Conservation (phyloP, 2,329 filamentous ascomycete genomes). For the Delphinella strobiligena region DNA sequence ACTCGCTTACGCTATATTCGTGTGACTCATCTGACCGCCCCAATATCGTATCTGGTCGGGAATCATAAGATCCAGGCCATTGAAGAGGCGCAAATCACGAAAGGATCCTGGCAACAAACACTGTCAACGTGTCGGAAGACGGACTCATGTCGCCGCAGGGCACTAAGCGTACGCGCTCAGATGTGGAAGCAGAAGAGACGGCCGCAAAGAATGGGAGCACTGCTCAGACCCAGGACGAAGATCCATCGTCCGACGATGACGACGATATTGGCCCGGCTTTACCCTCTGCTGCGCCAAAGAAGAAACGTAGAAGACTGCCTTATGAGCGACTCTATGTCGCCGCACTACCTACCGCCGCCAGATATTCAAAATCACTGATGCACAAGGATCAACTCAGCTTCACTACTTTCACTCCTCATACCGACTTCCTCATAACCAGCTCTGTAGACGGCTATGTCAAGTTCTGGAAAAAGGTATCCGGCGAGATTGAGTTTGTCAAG, state of each 20-base stretch:
- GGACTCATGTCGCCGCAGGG: slow-evolving; percentile 10
- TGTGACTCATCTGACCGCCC: too few relatives aligned
- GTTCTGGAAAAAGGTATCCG: slow-evolving; percentile 94
- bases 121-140: slow-evolving; percentile 1
- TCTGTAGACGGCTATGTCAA: slow-evolving; percentile 95
- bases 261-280: slow-evolving; percentile 83
- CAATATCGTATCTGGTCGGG: too few relatives aligned
- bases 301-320: slow-evolving; percentile 80
- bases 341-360: slow-evolving; percentile 65
- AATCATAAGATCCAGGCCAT: too few relatives aligned
- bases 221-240: slow-evolving; percentile 3
- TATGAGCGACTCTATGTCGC: slow-evolving; percentile 94
- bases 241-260: slow-evolving; percentile 48
- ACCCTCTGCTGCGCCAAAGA: slow-evolving; percentile 68
- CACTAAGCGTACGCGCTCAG: slow-evolving; percentile 9
- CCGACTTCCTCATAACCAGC: slow-evolving; percentile 90
- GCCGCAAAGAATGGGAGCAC: slow-evolving; percentile 7
- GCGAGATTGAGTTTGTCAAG: slow-evolving; percentile 94
- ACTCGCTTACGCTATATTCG: too few relatives aligned
- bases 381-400: slow-evolving; percentile 91
- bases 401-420: slow-evolving; percentile 75
- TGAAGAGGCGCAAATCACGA: too few relatives aligned
- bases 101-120: background rate
- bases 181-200: slow-evolving; percentile 8
- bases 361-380: slow-evolving; percentile 95